A percentile compares a stretch with the other conserved stretches of the same genome.
phyloP scores from a whole-genome alignment of 306 rosid genomes.

The Quercus robur region DNA sequence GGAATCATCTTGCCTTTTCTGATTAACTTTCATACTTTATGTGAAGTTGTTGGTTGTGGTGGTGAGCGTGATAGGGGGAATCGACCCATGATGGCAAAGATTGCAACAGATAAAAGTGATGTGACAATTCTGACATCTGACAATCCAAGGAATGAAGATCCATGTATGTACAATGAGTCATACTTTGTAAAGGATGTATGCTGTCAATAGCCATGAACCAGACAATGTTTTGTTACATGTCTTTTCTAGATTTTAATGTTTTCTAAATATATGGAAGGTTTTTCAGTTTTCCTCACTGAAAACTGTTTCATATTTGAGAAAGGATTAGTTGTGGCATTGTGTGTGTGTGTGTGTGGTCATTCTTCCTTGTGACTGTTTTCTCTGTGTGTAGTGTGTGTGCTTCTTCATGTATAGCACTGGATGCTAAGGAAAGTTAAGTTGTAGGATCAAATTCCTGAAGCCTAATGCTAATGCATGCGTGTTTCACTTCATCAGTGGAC shows the following conservation, averaged over 20 bases:
- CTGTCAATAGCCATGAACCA: background rate
- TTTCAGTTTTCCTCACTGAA: background rate
- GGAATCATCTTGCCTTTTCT: conserved; percentile 21
- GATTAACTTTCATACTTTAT: conserved; percentile 15
- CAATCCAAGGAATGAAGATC: conserved; percentile 81
- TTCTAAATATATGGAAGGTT: background rate
- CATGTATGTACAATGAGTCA: conserved; percentile 57
- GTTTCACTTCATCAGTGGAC: conserved; percentile 58
- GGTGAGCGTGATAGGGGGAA: conserved; percentile 86
- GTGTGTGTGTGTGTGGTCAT: background rate
- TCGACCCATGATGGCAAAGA: conserved; percentile 90
- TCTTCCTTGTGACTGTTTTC: background rate
- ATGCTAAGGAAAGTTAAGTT: background rate
- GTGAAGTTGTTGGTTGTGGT: conserved; percentile 71
- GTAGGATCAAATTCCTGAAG: conserved; percentile 8
- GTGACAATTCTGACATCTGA: conserved; percentile 89
- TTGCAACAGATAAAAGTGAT: conserved; percentile 94
- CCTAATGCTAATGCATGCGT: conserved; percentile 20
- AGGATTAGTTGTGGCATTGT: background rate
- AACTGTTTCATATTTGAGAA: background rate
- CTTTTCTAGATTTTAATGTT: background rate
- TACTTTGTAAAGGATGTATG: conserved; percentile 11
- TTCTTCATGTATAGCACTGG: background rate
- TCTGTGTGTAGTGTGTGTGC: background rate
- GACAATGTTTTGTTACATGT: background rate